A percentile compares a stretch with the other conserved stretches of the same genome.
phyloP scores from a whole-genome alignment of 2,329 filamentous ascomycete species.

The Colletotrichum gloeosporioides region DNA sequence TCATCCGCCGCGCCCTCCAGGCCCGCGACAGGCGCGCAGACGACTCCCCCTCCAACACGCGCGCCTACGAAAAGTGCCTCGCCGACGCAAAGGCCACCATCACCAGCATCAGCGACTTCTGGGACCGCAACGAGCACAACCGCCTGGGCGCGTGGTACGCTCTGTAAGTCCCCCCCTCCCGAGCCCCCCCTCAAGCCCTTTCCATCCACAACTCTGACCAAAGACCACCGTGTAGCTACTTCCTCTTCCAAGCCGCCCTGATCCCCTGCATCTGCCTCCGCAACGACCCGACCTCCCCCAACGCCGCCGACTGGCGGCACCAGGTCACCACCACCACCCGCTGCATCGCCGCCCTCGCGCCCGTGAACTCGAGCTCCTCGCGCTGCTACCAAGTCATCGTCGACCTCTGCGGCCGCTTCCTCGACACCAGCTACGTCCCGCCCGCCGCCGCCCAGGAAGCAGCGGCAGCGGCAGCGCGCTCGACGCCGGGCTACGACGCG shows the following conservation, averaged over 20 bases:
- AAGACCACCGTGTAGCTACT: slow-evolving; percentile 38
- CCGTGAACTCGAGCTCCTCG: slow-evolving; percentile 43
- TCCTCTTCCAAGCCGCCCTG: slow-evolving; percentile 53
- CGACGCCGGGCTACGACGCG: not conserved
- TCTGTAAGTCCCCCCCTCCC: slow-evolving; percentile 27
- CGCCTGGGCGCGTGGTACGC: slow-evolving; percentile 49
- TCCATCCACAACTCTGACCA: too few relatives aligned
- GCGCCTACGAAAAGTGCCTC: slow-evolving; percentile 36
- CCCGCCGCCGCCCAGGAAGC: not conserved
- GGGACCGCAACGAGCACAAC: slow-evolving; percentile 39
- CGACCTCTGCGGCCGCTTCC: slow-evolving; percentile 43
- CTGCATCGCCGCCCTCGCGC: slow-evolving; percentile 39
- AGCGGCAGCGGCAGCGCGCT: not conserved
- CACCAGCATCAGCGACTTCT: slow-evolving; percentile 40
- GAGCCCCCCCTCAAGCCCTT: too few relatives aligned
- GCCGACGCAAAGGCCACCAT: slow-evolving; percentile 46
- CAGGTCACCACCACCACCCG: slow-evolving; percentile 43
- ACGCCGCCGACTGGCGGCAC: slow-evolving; percentile 42
- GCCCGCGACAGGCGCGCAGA: not conserved
- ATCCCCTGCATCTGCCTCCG: slow-evolving; percentile 54
- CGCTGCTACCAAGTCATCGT: slow-evolving; percentile 47
- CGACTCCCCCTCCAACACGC: slow-evolving; percentile 10
- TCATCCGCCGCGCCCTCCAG: slow-evolving; percentile 41
- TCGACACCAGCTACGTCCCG: slow-evolving; percentile 24
- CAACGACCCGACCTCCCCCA: slow-evolving; percentile 41